Evolutionary conservation across 257 asterid genomes (phyloP), one percentile per base, ranked within the genome.

Genomic region (Dorcoceras hygrometricum): DNA sequence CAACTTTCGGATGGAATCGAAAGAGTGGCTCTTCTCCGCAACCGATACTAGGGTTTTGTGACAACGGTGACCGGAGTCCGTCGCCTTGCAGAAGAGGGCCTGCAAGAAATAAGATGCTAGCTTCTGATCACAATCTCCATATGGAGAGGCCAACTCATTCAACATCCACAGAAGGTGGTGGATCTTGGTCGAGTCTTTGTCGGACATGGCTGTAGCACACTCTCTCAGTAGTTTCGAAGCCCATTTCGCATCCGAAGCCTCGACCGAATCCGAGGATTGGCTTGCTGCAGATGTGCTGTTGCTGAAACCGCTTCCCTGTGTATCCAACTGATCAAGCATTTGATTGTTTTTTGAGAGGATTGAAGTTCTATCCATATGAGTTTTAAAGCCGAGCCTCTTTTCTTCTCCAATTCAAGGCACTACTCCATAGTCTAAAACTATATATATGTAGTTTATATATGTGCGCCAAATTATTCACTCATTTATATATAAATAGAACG

Each of bases 61-160:
- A 68, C 88, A 81, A 55, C 85, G 77, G 12, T 56, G 80, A 50
- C 97, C 97, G 57, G 96, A 84, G 4, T 81, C 87, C 0, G 89
- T 86, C 18, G 89, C 88, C 81, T 83, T 83, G 63, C 88, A 88
- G 59, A 93, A 85, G 22, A 93, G 88, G 25, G 97, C 91, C 60
- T 88, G 97, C 48, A 89, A 63, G 90, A 89, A 93, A 69, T 93
- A 88, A 26, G 83, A 73, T 4, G 97, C 97, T 20, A 93, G 65
- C 73, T 88, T 93, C 67, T 93, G 91, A 32, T 88, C 90, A 71
- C 78, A 78, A 72, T 90, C 98, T n/a, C 98, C 98, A 62, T 93
- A 93, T 1, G 98, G 98, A 23, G 97, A 93, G 57, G 95, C 77
- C 5, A 90, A 94, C 82, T 93, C 98, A 59, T 89, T 93, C 16